Evolutionary conservation across 2,329 filamentous ascomycete genomes (phyloP), one percentile per base, ranked within the genome.

Genomic region (Alternaria brassicae): DNA sequence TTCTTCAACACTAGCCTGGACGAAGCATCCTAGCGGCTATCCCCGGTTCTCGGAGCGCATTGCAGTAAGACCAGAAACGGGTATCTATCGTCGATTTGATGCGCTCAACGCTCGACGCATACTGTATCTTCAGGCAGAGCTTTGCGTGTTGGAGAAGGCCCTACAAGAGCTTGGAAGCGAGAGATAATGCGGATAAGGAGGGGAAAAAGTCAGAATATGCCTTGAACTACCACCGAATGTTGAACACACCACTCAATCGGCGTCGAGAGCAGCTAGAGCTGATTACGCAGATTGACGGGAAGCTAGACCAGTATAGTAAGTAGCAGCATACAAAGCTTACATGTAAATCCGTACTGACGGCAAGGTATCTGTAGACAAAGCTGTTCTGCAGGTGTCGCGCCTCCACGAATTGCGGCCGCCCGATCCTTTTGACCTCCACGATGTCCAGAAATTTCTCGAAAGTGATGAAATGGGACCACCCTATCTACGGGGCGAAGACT

Each of bases 11-110:
- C 40, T 12, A 12, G 25, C 47, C 2, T 53, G 55, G 55, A 21
- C 2, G 9, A n/a, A 19, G 1, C 34, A 60, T 13, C 47, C 53
- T 2, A 12, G 42, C 7, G 63, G 67, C 8, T 71, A 68, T 21
- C 63, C 65, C 0, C 58, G 39, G 15, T 39, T 68, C 0, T 58
- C 65, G 0, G 59, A 50, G 2, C 57, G 56, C 3, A 71, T 69
- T 42, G 51, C 40, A 1, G 17, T 55, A 0, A 40, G 27, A 12
- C 65, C 67, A 3, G 56, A 68, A 15, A 62, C 50, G 0, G 47
- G 39, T 1, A 67, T 68, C 9, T 67, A 65, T 23, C 65, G 66
- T 0, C 41, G 56, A 1, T 70, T 70, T 23, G 52, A 53, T 13
- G 56, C 53, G 0, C 55, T 69, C 6, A 69, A 70, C 27, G 56